Percentiles rank a stretch among this genome's conserved stretches.
Evolutionary conservation across 1,284 basidiomycete genomes (phyloP).

Genomic region (Ceratorhiza oryzae-sativae): DNA sequence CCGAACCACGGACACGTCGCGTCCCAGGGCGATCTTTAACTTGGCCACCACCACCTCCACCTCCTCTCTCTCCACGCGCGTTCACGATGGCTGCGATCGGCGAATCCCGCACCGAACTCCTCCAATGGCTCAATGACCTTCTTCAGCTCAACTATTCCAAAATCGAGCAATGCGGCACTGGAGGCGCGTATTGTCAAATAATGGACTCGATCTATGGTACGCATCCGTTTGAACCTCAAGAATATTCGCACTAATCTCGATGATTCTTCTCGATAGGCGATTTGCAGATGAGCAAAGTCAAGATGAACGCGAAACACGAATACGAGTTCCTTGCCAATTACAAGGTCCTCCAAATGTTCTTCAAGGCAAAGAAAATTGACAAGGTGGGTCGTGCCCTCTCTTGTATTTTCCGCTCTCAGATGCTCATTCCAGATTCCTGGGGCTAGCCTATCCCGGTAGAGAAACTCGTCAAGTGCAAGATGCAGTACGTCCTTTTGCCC

Average conservation of each 20-base stretch:
- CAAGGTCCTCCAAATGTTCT: slow-evolving; percentile 91
- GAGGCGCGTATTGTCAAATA: slow-evolving; percentile 90
- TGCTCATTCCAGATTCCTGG: background rate
- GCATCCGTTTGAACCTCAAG: slow-evolving; percentile 42
- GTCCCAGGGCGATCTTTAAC: slow-evolving; percentile 22
- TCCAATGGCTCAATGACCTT: slow-evolving; percentile 95
- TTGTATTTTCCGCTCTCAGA: background rate
- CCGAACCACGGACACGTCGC: slow-evolving; percentile 35
- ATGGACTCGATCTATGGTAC: slow-evolving; percentile 92
- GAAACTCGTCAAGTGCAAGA: slow-evolving; percentile 95
- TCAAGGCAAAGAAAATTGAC: slow-evolving; percentile 90
- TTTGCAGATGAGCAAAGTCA: slow-evolving; percentile 85
- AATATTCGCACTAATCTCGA: slow-evolving; percentile 9
- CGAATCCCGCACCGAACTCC: slow-evolving; percentile 83
- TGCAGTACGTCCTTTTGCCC: slow-evolving; percentile 92
- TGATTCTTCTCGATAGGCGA: slow-evolving; percentile 61
- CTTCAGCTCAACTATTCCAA: slow-evolving; percentile 92
- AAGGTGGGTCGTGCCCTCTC: slow-evolving; percentile 67
- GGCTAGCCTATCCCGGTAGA: slow-evolving; percentile 91
- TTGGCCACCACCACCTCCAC: slow-evolving; percentile 9
- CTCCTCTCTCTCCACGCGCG: too few species aligned
- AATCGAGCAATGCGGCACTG: slow-evolving; percentile 92
- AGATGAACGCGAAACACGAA: slow-evolving; percentile 93
- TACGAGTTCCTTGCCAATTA: slow-evolving; percentile 96
- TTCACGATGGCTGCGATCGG: slow-evolving; percentile 49